These are phyloP conservation scores for Clathrospora elynae DNA, from an alignment of 2,329 filamentous ascomycete genomes.

Conservation along the genomic window DNA sequence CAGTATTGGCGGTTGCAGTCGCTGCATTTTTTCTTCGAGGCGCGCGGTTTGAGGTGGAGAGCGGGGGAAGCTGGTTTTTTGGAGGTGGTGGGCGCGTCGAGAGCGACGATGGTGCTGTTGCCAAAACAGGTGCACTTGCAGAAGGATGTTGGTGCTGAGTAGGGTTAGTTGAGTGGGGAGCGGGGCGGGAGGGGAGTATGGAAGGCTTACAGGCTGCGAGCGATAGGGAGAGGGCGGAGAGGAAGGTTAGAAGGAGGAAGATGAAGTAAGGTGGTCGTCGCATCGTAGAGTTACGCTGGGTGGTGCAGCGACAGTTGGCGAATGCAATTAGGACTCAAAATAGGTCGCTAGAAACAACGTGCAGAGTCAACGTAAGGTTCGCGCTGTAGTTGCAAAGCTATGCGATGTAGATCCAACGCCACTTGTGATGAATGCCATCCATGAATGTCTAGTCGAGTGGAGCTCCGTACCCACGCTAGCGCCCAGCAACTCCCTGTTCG, in stretches of 20 bases:
- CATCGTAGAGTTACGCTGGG: slow-evolving; percentile 25
- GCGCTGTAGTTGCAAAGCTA: not conserved
- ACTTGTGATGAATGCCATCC: slow-evolving; percentile 1
- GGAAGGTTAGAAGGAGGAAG: slow-evolving; percentile 33
- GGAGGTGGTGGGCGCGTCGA: slow-evolving; percentile 53
- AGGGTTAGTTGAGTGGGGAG: not conserved
- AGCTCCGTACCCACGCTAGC: slow-evolving; percentile 20
- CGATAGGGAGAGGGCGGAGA: slow-evolving; percentile 46
- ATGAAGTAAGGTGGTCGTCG: slow-evolving; percentile 28
- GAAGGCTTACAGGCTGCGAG: slow-evolving; percentile 52
- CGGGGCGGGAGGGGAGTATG: not conserved
- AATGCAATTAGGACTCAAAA: too few relatives aligned
- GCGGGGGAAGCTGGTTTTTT: slow-evolving; percentile 29
- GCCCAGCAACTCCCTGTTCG: slow-evolving; percentile 22
- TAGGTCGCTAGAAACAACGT: too few relatives aligned
- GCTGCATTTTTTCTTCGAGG: slow-evolving; percentile 59
- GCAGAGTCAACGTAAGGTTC: too few relatives aligned
- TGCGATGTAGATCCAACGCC: not conserved
- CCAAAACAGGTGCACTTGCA: slow-evolving; percentile 74
- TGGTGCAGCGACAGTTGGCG: not conserved
- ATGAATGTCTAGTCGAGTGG: slow-evolving; percentile 13
- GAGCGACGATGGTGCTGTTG: slow-evolving; percentile 70
- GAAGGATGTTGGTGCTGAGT: slow-evolving; percentile 63
- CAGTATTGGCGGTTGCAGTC: slow-evolving; percentile 73
- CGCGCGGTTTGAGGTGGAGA: slow-evolving; percentile 31